Base-by-base conservation (phyloP, 352 stramenopile species). In the Phytopythium delawarense region DNA sequence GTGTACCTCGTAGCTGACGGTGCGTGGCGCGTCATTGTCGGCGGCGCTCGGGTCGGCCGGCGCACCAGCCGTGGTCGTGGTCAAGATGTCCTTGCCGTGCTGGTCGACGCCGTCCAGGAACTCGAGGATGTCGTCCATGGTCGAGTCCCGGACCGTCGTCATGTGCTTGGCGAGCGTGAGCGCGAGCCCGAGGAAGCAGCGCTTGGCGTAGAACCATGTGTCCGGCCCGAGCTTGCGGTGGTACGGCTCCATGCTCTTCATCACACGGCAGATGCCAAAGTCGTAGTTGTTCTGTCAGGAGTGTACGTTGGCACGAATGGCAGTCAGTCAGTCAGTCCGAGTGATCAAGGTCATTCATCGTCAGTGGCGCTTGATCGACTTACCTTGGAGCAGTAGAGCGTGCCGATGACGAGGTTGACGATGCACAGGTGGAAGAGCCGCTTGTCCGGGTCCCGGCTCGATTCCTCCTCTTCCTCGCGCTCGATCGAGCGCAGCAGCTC, bases 321-420 rank as follows among this genome's bases (percentile, higher is more conserved):
- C 9, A 45, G 16, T 35, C 45, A 52, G 40, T 45, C 23, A 42
- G 20, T 0, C 16, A 32, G 28, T 32, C 28, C 2, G 28, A 32
- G 28, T 32, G 13, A 7, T 15, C 23, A 64, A 42, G 6, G 7
- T 12, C 7, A 23, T 2, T 32, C 28, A 32, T 7, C 28, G 7
- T 13, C 13, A 44, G 37, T 44, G 37, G 13, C 20, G 11, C 12
- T 42, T 7, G 3, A 7, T 53, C n/a, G 30, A 57, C 48, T 9
- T 63, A 76, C 78, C 67, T 98, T 99, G 65, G 95, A 96, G 78
- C 96, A 99, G 73, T 99, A 99, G 28, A 99, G 81, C 59, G 95
- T 99, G 42, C 96, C 96, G 63, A 99, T 98, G 37, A 98, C 95
- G 15, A 99, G 83, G 69, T 99, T 99, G 54, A 99, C 92, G 57